A percentile compares a stretch with the other conserved stretches of the same genome.
phyloP scores from a whole-genome alignment of 768 basidiomycete species.

The Tricholoma saponaceum region DNA sequence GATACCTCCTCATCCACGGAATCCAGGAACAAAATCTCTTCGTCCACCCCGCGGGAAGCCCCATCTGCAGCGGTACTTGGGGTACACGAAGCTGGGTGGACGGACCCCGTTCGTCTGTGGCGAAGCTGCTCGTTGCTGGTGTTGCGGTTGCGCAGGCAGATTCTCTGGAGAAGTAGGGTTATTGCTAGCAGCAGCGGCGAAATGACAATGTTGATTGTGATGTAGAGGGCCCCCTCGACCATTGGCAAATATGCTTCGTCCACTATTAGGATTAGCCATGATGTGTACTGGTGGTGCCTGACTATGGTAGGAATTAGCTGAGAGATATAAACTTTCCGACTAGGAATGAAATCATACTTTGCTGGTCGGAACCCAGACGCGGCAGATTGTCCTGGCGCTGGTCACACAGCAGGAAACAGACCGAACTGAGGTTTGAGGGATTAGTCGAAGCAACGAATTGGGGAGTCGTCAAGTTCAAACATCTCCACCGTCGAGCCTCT shows the following conservation, averaged over 20 bases:
- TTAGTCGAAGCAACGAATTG: slow-evolving; percentile 82
- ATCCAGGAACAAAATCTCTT: slow-evolving; percentile 24
- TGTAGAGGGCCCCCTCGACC: slow-evolving; percentile 27
- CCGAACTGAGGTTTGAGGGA: slow-evolving; percentile 71
- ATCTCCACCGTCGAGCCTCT: slow-evolving; percentile 84
- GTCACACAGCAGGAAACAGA: slow-evolving; percentile 57
- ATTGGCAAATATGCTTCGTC: slow-evolving; percentile 30
- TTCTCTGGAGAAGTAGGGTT: background rate
- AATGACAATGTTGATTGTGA: background rate
- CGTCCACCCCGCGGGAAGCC: slow-evolving; percentile 24
- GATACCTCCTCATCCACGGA: slow-evolving; percentile 26
- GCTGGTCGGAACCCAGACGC: slow-evolving; percentile 65
- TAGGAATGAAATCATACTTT: slow-evolving; percentile 22
- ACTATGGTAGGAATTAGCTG: slow-evolving; percentile 13
- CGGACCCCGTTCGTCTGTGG: slow-evolving; percentile 13
- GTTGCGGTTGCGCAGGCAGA: too few species aligned
- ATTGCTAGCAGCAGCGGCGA: background rate
- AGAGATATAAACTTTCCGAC: background rate
- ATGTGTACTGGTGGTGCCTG: slow-evolving; percentile 55
- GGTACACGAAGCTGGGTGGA: background rate
- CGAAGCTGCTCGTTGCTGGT: slow-evolving; percentile 1
- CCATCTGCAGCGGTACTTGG: slow-evolving; percentile 12
- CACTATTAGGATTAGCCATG: slow-evolving; percentile 73
- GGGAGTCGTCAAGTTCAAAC: slow-evolving; percentile 81
- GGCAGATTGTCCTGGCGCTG: slow-evolving; percentile 47